Conservation (phyloP, 2,329 filamentous ascomycete genomes). For the Coniochaeta prunicola region DNA sequence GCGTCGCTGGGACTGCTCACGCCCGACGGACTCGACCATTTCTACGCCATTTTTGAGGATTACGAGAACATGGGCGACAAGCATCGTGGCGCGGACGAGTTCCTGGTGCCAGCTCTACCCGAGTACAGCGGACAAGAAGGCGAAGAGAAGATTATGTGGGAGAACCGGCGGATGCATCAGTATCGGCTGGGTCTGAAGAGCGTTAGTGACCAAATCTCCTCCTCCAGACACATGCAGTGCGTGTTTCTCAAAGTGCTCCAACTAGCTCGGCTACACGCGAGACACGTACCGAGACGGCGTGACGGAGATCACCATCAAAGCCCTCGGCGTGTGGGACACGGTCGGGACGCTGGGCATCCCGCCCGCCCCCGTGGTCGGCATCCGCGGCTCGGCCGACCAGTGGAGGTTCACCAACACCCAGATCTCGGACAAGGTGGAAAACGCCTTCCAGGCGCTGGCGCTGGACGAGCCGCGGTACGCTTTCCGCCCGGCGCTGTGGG, state of each 20-base stretch:
- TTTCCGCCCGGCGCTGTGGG: conserved; percentile 35
- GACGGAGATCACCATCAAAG: conserved; percentile 31
- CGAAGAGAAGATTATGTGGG: conserved; percentile 23
- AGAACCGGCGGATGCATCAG: conserved; percentile 21
- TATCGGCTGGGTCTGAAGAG: conserved; percentile 29
- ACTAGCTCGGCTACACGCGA: conserved; percentile 24
- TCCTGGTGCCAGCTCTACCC: conserved; percentile 14
- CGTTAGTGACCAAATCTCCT: conserved; percentile 12
- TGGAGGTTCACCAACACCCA: conserved; percentile 36
- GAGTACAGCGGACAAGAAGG: conserved; percentile 17
- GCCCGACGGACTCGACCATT: conserved; percentile 30
- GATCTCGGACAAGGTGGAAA: conserved; percentile 30
- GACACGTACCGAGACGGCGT: conserved; percentile 23
- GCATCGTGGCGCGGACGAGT: conserved; percentile 13
- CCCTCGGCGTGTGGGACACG: conserved; percentile 43
- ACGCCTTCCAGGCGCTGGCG: conserved; percentile 44
- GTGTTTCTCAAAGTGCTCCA: neutral
- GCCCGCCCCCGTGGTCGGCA: conserved; percentile 26
- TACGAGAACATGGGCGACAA: conserved; percentile 24
- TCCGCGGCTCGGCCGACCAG: conserved; percentile 27
- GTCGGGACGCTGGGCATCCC: conserved; percentile 38
- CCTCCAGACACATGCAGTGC: neutral
- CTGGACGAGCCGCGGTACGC: conserved; percentile 38
- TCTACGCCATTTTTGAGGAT: conserved; percentile 33
- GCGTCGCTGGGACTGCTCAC: conserved; percentile 32